Conservation (phyloP, 2,329 filamentous ascomycete genomes). For the Fusarium clavum region DNA sequence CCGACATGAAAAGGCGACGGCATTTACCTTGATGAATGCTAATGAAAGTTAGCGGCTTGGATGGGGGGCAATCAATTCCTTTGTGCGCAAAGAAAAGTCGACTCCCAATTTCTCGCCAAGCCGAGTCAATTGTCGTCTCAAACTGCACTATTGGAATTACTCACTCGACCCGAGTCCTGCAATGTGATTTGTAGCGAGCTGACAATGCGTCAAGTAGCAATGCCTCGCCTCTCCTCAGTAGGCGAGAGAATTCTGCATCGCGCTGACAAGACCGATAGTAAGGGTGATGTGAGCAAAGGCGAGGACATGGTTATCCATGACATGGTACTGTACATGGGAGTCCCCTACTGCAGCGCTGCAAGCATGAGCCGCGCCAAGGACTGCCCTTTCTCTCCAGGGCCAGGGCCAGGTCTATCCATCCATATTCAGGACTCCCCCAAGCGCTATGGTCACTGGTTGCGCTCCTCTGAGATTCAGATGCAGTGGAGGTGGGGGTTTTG, state of each 20-base stretch:
- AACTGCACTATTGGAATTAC: not conserved
- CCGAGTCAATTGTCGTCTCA: slow-evolving; percentile 9
- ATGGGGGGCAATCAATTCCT: slow-evolving; percentile 7
- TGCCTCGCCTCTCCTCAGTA: slow-evolving; percentile 5
- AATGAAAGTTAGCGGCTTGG: slow-evolving; percentile 1
- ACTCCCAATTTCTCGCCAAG: slow-evolving; percentile 13
- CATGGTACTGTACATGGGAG: slow-evolving; percentile 7
- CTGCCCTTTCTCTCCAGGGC: slow-evolving; percentile 9
- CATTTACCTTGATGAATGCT: slow-evolving; percentile 14
- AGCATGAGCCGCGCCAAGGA: slow-evolving; percentile 36
- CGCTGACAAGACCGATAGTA: slow-evolving; percentile 35
- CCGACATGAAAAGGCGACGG: not conserved
- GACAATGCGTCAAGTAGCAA: slow-evolving; percentile 36
- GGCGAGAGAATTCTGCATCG: slow-evolving; percentile 19
- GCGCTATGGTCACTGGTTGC: slow-evolving; percentile 22
- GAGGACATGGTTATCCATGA: slow-evolving; percentile 12
- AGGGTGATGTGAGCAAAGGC: slow-evolving; percentile 36
- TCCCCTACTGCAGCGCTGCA: slow-evolving; percentile 6
- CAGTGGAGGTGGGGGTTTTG: slow-evolving; percentile 35
- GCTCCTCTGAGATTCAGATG: slow-evolving; percentile 38
- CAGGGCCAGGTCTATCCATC: not conserved
- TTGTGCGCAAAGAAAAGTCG: slow-evolving; percentile 5
- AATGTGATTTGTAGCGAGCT: slow-evolving; percentile 32
- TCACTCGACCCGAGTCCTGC: slow-evolving; percentile 1
- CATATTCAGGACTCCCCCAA: slow-evolving; percentile 1